Percentiles rank a stretch among this genome's conserved stretches.
These are phyloP conservation scores for Conticribra guillardii DNA, from an alignment of 108 stramenopile species.

Conservation along the genomic window DNA sequence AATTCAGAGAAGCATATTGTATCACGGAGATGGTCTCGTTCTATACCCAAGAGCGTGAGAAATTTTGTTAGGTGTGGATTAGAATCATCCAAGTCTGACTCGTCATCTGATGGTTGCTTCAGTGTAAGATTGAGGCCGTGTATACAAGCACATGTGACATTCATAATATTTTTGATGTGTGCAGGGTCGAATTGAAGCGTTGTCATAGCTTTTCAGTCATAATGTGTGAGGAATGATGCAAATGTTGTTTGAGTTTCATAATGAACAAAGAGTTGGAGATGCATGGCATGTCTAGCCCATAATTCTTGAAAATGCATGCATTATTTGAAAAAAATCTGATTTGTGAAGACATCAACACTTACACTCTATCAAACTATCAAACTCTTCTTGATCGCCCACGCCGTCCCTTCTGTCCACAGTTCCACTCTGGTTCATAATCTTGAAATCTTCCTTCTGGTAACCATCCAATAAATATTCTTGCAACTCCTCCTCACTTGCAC, in stretches of 20 bases:
- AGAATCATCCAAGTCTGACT: not conserved
- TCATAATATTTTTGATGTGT: not conserved
- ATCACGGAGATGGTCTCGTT: not conserved
- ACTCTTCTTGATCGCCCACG: conserved; percentile 80
- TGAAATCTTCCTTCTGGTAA: conserved; percentile 63
- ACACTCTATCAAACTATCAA: conserved; percentile 69
- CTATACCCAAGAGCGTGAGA: not conserved
- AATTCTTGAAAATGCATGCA: too few species aligned
- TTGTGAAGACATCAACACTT: conserved; percentile 25
- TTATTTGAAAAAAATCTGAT: too few species aligned
- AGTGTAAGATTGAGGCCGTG: not conserved
- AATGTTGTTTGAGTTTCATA: too few species aligned
- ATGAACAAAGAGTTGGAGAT: too few species aligned
- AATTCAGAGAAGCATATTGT: not conserved
- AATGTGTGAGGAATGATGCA: too few species aligned
- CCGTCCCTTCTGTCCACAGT: conserved; percentile 85
- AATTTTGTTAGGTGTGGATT: not conserved
- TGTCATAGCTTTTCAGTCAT: not conserved
- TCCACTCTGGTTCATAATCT: conserved; percentile 66
- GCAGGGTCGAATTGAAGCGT: not conserved
- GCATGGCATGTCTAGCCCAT: too few species aligned
- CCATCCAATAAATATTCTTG: conserved; percentile 51
- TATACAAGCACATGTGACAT: not conserved
- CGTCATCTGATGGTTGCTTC: not conserved
- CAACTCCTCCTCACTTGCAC: conserved; percentile 62